phyloP scores from a whole-genome alignment of 2,329 filamentous ascomycete genomes.

The Diaporthe vaccinii region DNA sequence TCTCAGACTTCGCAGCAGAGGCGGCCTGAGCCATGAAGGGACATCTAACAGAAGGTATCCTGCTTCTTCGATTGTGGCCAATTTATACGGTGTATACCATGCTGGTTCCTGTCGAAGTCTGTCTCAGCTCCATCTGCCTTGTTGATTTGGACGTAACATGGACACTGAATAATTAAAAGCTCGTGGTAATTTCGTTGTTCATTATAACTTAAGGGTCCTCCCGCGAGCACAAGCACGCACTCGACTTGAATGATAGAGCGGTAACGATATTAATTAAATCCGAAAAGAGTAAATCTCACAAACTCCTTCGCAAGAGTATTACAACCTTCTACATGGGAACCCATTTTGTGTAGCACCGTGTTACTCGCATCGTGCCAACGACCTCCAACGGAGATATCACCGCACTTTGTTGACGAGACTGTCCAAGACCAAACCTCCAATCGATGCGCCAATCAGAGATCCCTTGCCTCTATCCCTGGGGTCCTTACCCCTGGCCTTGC shows the following conservation, averaged over 20 bases:
- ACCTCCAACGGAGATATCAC: neutral
- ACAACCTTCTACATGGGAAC: neutral
- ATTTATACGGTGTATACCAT: neutral
- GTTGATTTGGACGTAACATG: neutral
- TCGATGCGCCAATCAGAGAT: slow-evolving; percentile 11
- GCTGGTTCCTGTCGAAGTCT: neutral
- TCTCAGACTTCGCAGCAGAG: neutral
- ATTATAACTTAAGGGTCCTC: neutral
- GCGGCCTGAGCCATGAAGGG: neutral
- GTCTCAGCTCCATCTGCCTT: neutral
- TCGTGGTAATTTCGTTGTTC: neutral
- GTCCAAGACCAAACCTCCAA: slow-evolving; percentile 32
- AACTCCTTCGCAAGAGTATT: neutral
- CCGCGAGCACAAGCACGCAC: neutral
- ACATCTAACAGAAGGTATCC: neutral
- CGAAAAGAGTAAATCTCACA: neutral
- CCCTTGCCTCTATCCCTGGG: slow-evolving; percentile 30
- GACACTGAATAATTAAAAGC: neutral
- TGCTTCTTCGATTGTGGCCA: neutral
- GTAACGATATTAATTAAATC: neutral
- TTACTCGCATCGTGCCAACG: neutral
- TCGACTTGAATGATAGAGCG: neutral
- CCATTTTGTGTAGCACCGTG: neutral
- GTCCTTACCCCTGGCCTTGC: slow-evolving; percentile 21
- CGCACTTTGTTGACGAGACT: slow-evolving; percentile 29